Conservation (phyloP, 306 rosid species). For the Crotalaria pallida region DNA sequence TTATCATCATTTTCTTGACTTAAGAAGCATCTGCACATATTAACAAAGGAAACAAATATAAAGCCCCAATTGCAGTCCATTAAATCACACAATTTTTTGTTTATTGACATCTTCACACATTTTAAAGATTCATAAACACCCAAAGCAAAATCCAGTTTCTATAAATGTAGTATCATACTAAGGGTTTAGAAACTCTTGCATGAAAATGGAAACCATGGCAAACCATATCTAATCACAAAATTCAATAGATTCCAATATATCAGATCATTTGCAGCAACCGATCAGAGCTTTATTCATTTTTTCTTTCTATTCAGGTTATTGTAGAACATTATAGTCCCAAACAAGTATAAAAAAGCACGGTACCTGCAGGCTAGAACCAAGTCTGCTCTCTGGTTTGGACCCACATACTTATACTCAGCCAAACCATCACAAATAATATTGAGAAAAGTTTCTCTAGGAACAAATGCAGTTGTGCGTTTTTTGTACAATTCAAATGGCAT, state of each 20-base stretch:
- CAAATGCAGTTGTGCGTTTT: constrained; percentile 63
- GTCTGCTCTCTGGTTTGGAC: constrained; percentile 90
- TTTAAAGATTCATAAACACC: constrained; percentile 1
- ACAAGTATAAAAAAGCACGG: constrained; percentile 10
- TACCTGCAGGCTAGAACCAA: constrained; percentile 88
- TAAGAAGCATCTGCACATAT: background rate
- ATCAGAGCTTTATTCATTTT: background rate
- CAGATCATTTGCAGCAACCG: background rate
- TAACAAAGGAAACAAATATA: background rate
- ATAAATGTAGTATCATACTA: background rate
- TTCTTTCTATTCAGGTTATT: background rate
- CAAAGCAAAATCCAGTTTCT: background rate
- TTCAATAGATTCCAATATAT: background rate
- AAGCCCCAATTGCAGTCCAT: background rate
- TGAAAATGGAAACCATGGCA: background rate
- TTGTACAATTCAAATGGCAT: constrained; percentile 82
- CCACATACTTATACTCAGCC: constrained; percentile 85
- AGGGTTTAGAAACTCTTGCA: background rate
- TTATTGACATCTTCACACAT: background rate
- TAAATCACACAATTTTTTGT: background rate
- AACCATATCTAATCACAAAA: background rate
- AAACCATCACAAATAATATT: constrained; percentile 74
- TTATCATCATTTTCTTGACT: background rate
- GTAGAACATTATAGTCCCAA: background rate
- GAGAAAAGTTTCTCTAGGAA: constrained; percentile 58